Conservation (phyloP, 495 filamentous ascomycete species). For the Cryomyces minteri region DNA sequence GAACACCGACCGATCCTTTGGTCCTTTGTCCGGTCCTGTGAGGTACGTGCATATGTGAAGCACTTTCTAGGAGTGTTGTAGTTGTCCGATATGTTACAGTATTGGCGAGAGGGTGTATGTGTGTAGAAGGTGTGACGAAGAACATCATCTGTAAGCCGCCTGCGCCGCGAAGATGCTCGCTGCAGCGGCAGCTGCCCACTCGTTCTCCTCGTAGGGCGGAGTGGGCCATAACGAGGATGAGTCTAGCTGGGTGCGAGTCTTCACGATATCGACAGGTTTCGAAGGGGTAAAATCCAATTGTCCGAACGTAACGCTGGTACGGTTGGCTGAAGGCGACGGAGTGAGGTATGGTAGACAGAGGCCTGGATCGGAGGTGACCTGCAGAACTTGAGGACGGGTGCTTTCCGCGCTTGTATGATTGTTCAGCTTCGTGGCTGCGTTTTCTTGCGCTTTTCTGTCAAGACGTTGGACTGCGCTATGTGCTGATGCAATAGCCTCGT, state of each 20-base stretch:
- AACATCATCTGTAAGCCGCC: slow-evolving; percentile 5
- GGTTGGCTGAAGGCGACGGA: slow-evolving; percentile 74
- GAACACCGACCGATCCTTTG: too few species aligned
- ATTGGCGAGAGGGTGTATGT: too few species aligned
- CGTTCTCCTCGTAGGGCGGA: slow-evolving; percentile 81
- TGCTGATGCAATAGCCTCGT: slow-evolving; percentile 54
- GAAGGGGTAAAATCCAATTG: slow-evolving; percentile 29
- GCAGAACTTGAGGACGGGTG: slow-evolving; percentile 7
- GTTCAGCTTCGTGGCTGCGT: slow-evolving; percentile 10
- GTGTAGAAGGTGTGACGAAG: not conserved
- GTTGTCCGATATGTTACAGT: too few species aligned
- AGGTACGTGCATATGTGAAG: too few species aligned
- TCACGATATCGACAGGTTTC: slow-evolving; percentile 41
- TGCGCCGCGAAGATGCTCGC: slow-evolving; percentile 44
- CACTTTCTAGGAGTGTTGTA: too few species aligned
- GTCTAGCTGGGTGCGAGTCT: slow-evolving; percentile 24
- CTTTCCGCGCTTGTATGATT: not conserved
- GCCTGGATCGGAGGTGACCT: slow-evolving; percentile 30
- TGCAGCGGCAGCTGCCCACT: slow-evolving; percentile 68
- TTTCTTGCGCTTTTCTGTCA: slow-evolving; percentile 20
- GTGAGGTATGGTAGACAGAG: slow-evolving; percentile 68
- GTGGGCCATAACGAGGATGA: slow-evolving; percentile 73
- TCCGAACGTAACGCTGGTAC: slow-evolving; percentile 51
- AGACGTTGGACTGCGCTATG: slow-evolving; percentile 36
- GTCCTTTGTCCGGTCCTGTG: too few species aligned